These are phyloP conservation scores for Micromonas pusilla DNA, from an alignment of 139 green algal genomes.

Conservation along the genomic window DNA sequence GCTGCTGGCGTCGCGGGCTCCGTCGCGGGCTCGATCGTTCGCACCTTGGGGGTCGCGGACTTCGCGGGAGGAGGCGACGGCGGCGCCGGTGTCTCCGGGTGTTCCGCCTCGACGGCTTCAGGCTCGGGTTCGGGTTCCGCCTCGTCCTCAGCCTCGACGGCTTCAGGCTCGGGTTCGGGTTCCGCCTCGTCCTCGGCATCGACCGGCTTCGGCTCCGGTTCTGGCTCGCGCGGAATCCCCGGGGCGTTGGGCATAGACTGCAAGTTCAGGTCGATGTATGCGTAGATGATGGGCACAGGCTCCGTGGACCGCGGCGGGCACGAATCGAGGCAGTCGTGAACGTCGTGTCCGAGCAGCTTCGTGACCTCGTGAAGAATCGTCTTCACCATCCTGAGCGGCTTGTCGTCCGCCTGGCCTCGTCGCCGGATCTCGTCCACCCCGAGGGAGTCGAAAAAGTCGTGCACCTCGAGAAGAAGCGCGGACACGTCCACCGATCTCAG, in stretches of 20 bases:
- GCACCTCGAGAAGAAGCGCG: conserved; percentile 67
- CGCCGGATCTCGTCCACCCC: conserved; percentile 77
- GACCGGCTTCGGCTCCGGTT: not conserved
- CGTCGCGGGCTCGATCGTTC: no score
- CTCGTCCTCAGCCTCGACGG: not conserved
- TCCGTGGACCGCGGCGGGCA: not conserved
- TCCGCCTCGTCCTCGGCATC: not conserved
- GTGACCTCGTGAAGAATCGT: conserved; percentile 91
- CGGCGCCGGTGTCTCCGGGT: no score
- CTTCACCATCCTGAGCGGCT: conserved; percentile 93
- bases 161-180: not conserved
- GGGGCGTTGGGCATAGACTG: conserved; percentile 43
- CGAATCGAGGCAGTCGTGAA: not conserved
- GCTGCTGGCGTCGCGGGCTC: no score
- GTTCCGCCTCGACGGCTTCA: not conserved
- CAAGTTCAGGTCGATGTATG: conserved; percentile 92
- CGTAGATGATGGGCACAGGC: conserved; percentile 67
- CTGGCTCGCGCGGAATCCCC: not conserved
- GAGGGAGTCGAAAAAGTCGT: conserved; percentile 82
- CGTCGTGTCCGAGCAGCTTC: conserved; percentile 37
- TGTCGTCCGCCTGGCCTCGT: conserved; percentile 64
- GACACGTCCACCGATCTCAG: conserved; percentile 64
- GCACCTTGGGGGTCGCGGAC: no score
- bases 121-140: no score
- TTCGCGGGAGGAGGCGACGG: no score